phyloP scores from a whole-genome alignment of 2,329 filamentous ascomycete species.

The Periconia digitata region DNA sequence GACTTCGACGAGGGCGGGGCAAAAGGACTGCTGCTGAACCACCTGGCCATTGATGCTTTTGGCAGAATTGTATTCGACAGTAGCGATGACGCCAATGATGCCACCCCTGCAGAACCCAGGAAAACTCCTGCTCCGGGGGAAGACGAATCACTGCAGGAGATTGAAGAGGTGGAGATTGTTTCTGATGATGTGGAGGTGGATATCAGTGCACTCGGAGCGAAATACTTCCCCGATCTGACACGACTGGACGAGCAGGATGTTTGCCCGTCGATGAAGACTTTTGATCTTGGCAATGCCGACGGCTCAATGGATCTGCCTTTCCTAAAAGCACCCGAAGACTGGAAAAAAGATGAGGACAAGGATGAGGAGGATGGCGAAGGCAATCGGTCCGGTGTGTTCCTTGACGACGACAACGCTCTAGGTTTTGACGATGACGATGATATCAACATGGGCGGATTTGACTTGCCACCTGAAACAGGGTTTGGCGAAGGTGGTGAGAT shows the following conservation, averaged over 20 bases:
- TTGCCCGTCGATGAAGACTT: constrained; percentile 91
- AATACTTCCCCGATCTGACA: constrained; percentile 82
- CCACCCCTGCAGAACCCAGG: constrained; percentile 49
- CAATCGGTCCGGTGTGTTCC: constrained; percentile 76
- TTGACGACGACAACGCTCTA: constrained; percentile 81
- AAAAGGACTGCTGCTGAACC: constrained; percentile 91
- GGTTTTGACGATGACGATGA: constrained; percentile 84
- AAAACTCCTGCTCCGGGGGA: constrained; percentile 47
- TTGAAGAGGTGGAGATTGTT: constrained; percentile 39
- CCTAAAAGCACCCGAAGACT: constrained; percentile 84
- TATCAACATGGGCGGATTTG: constrained; percentile 63
- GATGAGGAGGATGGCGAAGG: constrained; percentile 61
- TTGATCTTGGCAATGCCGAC: constrained; percentile 84
- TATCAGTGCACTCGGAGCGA: constrained; percentile 69
- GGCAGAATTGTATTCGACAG: constrained; percentile 98
- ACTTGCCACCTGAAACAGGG: constrained; percentile 67
- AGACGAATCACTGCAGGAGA: constrained; percentile 46
- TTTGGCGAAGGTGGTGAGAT: constrained; percentile 96
- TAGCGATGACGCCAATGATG: constrained; percentile 76
- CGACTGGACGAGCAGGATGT: constrained; percentile 83
- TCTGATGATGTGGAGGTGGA: constrained; percentile 74
- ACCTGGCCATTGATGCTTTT: constrained; percentile 89
- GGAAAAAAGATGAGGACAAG: constrained; percentile 68
- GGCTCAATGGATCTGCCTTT: constrained; percentile 89
- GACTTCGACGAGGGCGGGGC: constrained; percentile 98